These are phyloP conservation scores for Aspergillus luchuensis DNA, from an alignment of 2,329 filamentous ascomycete species.

Conservation along the genomic window DNA sequence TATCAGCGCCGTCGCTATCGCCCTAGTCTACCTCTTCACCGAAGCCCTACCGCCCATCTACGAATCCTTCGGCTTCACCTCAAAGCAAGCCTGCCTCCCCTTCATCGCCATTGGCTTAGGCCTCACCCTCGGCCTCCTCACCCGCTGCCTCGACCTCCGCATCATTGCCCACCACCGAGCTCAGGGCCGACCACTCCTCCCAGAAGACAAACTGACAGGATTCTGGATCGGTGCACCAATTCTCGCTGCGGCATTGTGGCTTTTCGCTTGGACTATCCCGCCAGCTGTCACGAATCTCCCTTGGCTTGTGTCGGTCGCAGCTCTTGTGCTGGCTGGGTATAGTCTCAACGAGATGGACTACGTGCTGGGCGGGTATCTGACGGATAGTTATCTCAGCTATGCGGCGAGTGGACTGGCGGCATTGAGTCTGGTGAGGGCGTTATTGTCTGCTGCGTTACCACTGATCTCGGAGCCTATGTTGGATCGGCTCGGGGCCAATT, in stretches of 20 bases:
- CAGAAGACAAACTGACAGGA: slow-evolving; percentile 53
- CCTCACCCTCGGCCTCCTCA: slow-evolving; percentile 42
- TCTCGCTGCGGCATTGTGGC: slow-evolving; percentile 49
- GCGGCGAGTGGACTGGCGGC: slow-evolving; percentile 48
- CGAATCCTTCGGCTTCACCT: slow-evolving; percentile 33
- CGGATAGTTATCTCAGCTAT: slow-evolving; percentile 48
- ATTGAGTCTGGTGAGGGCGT: slow-evolving; percentile 41
- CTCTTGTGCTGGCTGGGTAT: slow-evolving; percentile 49
- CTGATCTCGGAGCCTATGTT: slow-evolving; percentile 46
- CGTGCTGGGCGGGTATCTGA: slow-evolving; percentile 45
- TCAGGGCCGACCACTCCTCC: slow-evolving; percentile 29
- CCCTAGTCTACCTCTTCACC: slow-evolving; percentile 48
- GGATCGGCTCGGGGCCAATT: slow-evolving; percentile 37
- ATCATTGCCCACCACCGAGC: slow-evolving; percentile 30
- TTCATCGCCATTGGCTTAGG: slow-evolving; percentile 46
- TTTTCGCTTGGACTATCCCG: slow-evolving; percentile 52
- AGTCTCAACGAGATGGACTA: slow-evolving; percentile 50
- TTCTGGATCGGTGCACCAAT: slow-evolving; percentile 50
- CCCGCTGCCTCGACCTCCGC: slow-evolving; percentile 45
- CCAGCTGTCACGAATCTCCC: slow-evolving; percentile 35
- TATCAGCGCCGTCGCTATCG: slow-evolving; percentile 48
- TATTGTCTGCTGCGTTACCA: slow-evolving; percentile 42
- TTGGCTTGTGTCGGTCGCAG: slow-evolving; percentile 44
- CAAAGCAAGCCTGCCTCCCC: slow-evolving; percentile 35
- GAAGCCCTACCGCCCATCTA: slow-evolving; percentile 37